A percentile compares a stretch with the other conserved stretches of the same genome.
Conservation (phyloP, 2,329 filamentous ascomycete genomes). For the Emergomyces orientalis region DNA sequence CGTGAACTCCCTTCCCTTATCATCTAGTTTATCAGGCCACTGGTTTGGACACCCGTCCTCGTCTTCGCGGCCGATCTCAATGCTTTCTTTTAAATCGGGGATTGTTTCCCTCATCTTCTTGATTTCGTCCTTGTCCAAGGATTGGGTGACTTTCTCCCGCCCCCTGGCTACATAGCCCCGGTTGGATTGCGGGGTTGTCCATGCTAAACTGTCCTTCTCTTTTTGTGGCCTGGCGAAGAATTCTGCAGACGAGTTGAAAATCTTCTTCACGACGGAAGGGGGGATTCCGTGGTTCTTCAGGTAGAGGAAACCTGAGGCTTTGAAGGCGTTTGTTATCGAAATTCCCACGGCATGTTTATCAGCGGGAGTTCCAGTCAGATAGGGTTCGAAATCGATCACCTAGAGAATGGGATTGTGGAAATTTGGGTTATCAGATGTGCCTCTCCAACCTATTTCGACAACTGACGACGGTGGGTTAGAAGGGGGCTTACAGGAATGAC, state of each 20-base stretch:
- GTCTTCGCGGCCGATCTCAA: constrained; percentile 54
- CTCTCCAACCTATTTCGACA: neutral
- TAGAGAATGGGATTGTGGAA: constrained; percentile 26
- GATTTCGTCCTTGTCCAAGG: constrained; percentile 49
- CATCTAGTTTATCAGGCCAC: constrained; percentile 56
- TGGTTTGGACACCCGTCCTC: constrained; percentile 59
- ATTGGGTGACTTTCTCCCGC: constrained; percentile 60
- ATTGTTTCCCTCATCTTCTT: constrained; percentile 46
- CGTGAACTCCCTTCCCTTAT: constrained; percentile 54
- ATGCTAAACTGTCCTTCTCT: constrained; percentile 57
- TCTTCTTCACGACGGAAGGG: constrained; percentile 46
- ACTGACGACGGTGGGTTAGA: neutral
- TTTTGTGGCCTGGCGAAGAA: constrained; percentile 59
- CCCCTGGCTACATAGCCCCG: constrained; percentile 62
- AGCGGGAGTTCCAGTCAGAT: constrained; percentile 53
- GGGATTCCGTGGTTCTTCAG: constrained; percentile 69
- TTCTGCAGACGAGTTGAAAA: constrained; percentile 58
- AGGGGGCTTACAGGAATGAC: constrained; percentile 31
- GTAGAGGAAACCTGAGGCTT: constrained; percentile 82
- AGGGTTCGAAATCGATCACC: constrained; percentile 71
- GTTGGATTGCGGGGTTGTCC: constrained; percentile 64
- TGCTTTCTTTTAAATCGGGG: constrained; percentile 48
- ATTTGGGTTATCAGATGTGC: neutral
- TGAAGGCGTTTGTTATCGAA: constrained; percentile 69
- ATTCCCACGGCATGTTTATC: constrained; percentile 58